A percentile compares a stretch with the other conserved stretches of the same genome.
These are phyloP conservation scores for Hortiboletus flavorubellus DNA, from an alignment of 768 basidiomycete genomes.

Conservation along the genomic window DNA sequence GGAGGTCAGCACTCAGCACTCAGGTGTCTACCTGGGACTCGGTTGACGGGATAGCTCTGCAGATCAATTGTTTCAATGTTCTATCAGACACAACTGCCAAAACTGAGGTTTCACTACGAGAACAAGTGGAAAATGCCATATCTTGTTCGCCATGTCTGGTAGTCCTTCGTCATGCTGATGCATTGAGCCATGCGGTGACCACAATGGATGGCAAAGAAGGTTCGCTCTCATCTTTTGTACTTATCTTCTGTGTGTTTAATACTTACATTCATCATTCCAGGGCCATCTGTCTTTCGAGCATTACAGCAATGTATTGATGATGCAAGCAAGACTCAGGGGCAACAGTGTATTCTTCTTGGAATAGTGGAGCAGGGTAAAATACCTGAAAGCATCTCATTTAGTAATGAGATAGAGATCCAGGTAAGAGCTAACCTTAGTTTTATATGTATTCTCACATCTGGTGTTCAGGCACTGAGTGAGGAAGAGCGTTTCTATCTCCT, in stretches of 20 bases:
- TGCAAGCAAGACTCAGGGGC: conserved; percentile 57
- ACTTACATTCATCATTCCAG: conserved; percentile 34
- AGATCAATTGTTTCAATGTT: conserved; percentile 87
- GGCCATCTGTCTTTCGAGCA: conserved; percentile 51
- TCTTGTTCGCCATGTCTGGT: conserved; percentile 83
- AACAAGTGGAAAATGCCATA: conserved; percentile 73
- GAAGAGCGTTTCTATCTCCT: conserved; percentile 65
- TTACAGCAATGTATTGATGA: conserved; percentile 62
- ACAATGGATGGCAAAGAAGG: conserved; percentile 64
- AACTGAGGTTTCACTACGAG: conserved; percentile 69
- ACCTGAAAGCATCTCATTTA: conserved; percentile 70
- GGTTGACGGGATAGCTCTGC: not conserved
- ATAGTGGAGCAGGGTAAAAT: conserved; percentile 66
- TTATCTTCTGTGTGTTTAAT: not conserved
- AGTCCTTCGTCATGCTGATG: conserved; percentile 77
- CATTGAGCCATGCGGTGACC: conserved; percentile 61
- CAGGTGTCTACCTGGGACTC: not conserved
- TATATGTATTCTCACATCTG: not conserved
- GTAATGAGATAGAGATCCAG: conserved; percentile 77
- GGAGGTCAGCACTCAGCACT: conserved; percentile 47
- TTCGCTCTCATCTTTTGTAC: not conserved
- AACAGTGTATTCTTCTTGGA: conserved; percentile 73
- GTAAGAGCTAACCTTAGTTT: conserved; percentile 35
- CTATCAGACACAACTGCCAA: conserved; percentile 74
- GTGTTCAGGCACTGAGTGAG: conserved; percentile 74